These are phyloP conservation scores for Gynostemma pentaphyllum DNA, from an alignment of 306 rosid species.

Conservation along the genomic window DNA sequence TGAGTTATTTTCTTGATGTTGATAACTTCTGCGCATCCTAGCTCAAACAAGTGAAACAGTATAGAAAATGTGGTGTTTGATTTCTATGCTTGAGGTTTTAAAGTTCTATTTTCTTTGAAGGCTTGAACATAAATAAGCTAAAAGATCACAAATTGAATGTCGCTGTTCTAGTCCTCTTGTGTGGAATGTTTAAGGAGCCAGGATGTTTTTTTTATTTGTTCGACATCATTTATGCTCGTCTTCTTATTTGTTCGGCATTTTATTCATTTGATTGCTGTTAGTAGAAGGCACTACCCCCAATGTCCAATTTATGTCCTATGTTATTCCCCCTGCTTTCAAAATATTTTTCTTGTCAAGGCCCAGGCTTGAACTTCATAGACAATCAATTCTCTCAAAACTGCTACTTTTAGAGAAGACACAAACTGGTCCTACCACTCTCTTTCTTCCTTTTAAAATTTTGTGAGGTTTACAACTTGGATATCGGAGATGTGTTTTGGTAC, in stretches of 20 bases:
- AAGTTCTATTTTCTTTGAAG: background rate
- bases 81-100: background rate
- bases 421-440: too few relatives aligned
- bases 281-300: background rate
- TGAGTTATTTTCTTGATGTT: slow-evolving; percentile 40
- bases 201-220: background rate
- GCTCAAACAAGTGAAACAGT: background rate
- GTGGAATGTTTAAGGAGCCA: background rate
- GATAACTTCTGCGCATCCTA: background rate
- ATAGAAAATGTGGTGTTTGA: background rate
- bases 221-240: background rate
- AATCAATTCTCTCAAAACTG: too few relatives aligned
- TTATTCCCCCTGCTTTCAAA: background rate
- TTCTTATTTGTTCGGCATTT: too few relatives aligned
- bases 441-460: too few relatives aligned
- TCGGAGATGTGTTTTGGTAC: background rate
- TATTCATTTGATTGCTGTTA: too few relatives aligned
- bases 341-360: background rate
- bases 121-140: background rate
- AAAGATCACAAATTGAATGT: background rate
- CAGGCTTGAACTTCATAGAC: background rate
- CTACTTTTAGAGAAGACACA: too few relatives aligned
- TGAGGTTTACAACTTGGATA: too few relatives aligned
- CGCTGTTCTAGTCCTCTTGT: background rate
- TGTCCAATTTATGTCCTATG: background rate